These are phyloP conservation scores for Leccinum disarticulatum DNA, from an alignment of 768 basidiomycete genomes.

Conservation along the genomic window DNA sequence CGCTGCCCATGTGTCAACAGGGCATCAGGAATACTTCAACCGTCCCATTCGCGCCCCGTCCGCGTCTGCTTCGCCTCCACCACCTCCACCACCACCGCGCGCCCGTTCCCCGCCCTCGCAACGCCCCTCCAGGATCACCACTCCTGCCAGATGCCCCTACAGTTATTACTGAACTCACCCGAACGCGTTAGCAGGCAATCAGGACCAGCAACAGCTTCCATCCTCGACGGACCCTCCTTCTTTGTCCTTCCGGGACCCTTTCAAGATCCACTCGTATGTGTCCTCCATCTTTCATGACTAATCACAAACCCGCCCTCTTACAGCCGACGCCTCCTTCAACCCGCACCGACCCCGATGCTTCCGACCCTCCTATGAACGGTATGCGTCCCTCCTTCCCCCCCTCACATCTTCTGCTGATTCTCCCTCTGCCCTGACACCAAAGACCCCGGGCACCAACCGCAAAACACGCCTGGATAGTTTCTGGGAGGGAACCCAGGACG, in stretches of 20 bases:
- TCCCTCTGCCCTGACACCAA: conserved; percentile 21
- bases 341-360: conserved; percentile 9
- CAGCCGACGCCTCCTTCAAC: conserved; percentile 7
- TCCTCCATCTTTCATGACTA: neutral
- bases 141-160: conserved; percentile 33
- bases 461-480: conserved; percentile 64
- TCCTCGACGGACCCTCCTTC: conserved; percentile 38
- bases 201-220: conserved; percentile 45
- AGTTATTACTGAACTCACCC: conserved; percentile 29
- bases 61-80: conserved; percentile 59
- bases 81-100: conserved; percentile 39
- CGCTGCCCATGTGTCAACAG: no score
- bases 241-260: conserved; percentile 43
- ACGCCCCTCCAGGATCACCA: conserved; percentile 24
- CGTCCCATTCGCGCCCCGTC: conserved; percentile 55
- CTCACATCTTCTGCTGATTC: conserved; percentile 8
- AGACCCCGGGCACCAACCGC: conserved; percentile 40
- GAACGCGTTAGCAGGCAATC: conserved; percentile 31
- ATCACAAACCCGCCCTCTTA: neutral
- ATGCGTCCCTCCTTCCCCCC: conserved; percentile 8
- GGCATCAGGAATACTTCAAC: conserved; percentile 59
- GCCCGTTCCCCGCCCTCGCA: conserved; percentile 44
- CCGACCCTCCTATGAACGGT: conserved; percentile 24
- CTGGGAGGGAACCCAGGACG: conserved; percentile 75
- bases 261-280: conserved; percentile 15